Percentiles rank a stretch among this genome's conserved stretches.
Evolutionary conservation across 495 filamentous ascomycete genomes (phyloP).

Genomic region (Penicillium simplicissimum): DNA sequence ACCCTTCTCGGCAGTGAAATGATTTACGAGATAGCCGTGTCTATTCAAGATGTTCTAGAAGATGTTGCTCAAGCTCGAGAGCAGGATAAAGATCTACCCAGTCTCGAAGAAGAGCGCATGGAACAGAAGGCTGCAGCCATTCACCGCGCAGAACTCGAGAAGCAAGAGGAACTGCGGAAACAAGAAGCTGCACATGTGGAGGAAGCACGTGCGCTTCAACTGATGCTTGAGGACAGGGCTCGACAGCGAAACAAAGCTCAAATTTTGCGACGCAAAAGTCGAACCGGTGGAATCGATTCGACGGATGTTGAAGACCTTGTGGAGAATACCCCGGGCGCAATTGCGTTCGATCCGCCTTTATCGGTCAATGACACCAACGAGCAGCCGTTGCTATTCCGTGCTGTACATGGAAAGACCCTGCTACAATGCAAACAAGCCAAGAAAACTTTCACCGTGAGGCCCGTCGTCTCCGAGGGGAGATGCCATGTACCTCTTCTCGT

Average conservation of each 20-base stretch:
- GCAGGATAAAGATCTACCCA: slow-evolving; percentile 72
- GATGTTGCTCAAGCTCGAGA: slow-evolving; percentile 76
- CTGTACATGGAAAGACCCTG: slow-evolving; percentile 63
- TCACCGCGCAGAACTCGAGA: slow-evolving; percentile 54
- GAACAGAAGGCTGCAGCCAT: slow-evolving; percentile 60
- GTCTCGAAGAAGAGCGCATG: slow-evolving; percentile 85
- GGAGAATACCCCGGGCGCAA: slow-evolving; percentile 44
- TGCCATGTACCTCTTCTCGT: slow-evolving; percentile 59
- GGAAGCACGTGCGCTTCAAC: slow-evolving; percentile 72
- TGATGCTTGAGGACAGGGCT: slow-evolving; percentile 76
- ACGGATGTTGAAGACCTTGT: slow-evolving; percentile 32
- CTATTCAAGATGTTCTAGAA: slow-evolving; percentile 84
- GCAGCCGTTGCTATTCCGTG: slow-evolving; percentile 59
- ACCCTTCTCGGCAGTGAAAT: slow-evolving; percentile 77
- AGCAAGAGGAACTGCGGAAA: slow-evolving; percentile 52
- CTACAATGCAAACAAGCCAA: slow-evolving; percentile 56
- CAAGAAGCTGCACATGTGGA: slow-evolving; percentile 62
- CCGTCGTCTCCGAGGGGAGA: slow-evolving; percentile 53
- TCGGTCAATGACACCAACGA: slow-evolving; percentile 58
- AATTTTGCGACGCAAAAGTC: slow-evolving; percentile 40
- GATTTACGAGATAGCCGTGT: slow-evolving; percentile 83
- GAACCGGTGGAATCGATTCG: slow-evolving; percentile 37
- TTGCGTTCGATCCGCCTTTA: slow-evolving; percentile 73
- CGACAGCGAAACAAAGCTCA: slow-evolving; percentile 49
- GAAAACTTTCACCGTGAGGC: slow-evolving; percentile 67